Percentiles rank a stretch among this genome's conserved stretches.
These are phyloP conservation scores for Coniochaeta hoffmannii DNA, from an alignment of 2,329 filamentous ascomycete species.

Conservation along the genomic window DNA sequence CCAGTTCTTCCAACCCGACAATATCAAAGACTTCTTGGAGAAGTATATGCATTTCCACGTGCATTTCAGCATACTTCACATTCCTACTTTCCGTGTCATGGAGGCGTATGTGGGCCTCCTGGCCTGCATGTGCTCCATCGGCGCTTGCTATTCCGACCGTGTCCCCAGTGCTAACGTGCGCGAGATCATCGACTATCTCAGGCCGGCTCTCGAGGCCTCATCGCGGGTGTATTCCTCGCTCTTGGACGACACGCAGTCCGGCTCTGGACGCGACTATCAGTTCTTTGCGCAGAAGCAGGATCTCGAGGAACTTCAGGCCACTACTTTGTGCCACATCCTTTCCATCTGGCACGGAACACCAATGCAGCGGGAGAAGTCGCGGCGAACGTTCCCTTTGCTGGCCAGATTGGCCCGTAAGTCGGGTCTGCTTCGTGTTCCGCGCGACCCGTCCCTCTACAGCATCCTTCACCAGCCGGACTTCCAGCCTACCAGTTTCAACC, in stretches of 20 bases:
- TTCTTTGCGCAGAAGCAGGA: slow-evolving; percentile 29
- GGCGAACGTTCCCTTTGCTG: slow-evolving; percentile 49
- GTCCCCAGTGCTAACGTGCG: slow-evolving; percentile 54
- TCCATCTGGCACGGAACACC: slow-evolving; percentile 65
- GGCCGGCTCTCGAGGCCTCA: slow-evolving; percentile 50
- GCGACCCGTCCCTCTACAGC: slow-evolving; percentile 43
- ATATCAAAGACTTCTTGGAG: slow-evolving; percentile 63
- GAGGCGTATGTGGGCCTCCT: slow-evolving; percentile 61
- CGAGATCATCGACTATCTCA: slow-evolving; percentile 59
- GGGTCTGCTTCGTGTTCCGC: slow-evolving; percentile 47
- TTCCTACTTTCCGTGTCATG: slow-evolving; percentile 61
- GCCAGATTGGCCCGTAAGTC: slow-evolving; percentile 49
- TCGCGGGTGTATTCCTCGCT: slow-evolving; percentile 41
- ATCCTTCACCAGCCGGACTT: slow-evolving; percentile 52
- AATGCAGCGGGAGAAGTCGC: slow-evolving; percentile 55
- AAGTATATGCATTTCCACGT: slow-evolving; percentile 66
- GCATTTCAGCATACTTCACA: slow-evolving; percentile 67
- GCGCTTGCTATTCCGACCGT: slow-evolving; percentile 65
- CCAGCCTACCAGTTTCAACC: slow-evolving; percentile 34
- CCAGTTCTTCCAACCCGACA: slow-evolving; percentile 58
- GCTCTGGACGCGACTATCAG: slow-evolving; percentile 30
- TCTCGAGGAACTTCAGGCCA: slow-evolving; percentile 61
- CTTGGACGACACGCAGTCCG: slow-evolving; percentile 26
- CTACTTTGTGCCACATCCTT: slow-evolving; percentile 54
- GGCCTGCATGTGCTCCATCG: slow-evolving; percentile 63